Evolutionary conservation across 2,329 filamentous ascomycete species (phyloP).

Genomic region (Dothideomycetes sp.): DNA sequence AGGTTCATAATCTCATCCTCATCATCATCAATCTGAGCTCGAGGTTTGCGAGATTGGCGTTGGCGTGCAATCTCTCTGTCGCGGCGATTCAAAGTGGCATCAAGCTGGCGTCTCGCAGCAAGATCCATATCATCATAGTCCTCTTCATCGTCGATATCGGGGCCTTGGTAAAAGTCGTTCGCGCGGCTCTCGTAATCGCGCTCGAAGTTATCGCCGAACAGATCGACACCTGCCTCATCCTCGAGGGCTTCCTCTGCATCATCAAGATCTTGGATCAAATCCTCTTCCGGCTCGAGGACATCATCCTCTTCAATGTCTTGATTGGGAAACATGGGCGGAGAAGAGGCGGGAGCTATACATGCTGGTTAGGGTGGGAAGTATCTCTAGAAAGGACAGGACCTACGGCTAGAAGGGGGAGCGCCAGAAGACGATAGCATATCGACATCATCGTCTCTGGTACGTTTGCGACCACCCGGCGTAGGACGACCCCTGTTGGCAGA

Average conservation of each 20-base stretch:
- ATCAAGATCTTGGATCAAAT: constrained; percentile 53
- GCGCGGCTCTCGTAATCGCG: constrained; percentile 46
- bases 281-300: constrained; percentile 57
- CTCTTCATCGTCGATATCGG: constrained; percentile 66
- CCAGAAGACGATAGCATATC: constrained; percentile 45
- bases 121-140: constrained; percentile 62
- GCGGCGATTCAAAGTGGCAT: constrained; percentile 61
- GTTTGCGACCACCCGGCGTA: constrained; percentile 46
- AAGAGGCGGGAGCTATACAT: constrained; percentile 42
- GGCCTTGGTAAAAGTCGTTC: constrained; percentile 53
- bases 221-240: constrained; percentile 58
- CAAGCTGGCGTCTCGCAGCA: constrained; percentile 56
- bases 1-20: constrained; percentile 78
- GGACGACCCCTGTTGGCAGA: constrained; percentile 68
- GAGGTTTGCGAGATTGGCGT: constrained; percentile 52
- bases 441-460: constrained; percentile 54
- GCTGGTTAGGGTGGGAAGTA: neutral
- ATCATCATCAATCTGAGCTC: constrained; percentile 67
- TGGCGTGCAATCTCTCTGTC: constrained; percentile 60
- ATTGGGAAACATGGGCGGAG: constrained; percentile 53
- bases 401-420: constrained; percentile 52
- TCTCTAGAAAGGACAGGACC: constrained; percentile 22
- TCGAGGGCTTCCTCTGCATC: constrained; percentile 59
- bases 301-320: constrained; percentile 58
- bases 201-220: constrained; percentile 61